Conservation (phyloP, 495 filamentous ascomycete species). For the Podospora comata region DNA sequence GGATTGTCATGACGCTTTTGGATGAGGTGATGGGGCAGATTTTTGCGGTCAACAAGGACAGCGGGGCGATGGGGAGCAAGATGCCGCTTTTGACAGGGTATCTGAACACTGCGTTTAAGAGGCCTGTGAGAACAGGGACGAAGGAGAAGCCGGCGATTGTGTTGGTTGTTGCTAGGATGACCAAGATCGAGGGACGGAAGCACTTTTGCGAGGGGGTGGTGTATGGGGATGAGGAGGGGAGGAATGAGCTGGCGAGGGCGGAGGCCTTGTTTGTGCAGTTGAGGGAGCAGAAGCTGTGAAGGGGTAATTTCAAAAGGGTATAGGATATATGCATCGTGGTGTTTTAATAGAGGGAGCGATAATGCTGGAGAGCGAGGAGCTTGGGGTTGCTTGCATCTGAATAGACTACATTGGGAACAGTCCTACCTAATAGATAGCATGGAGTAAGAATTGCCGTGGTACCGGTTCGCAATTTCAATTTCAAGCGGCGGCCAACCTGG, state of each 20-base stretch:
- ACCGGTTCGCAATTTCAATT: too few relatives aligned
- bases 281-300: constrained; percentile 12
- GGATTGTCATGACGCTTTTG: constrained; percentile 57
- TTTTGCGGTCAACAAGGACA: constrained; percentile 43
- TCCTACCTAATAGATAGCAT: too few relatives aligned
- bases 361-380: neutral
- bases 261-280: constrained; percentile 47
- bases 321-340: neutral
- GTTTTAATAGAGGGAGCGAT: neutral
- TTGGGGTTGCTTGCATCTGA: too few relatives aligned
- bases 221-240: constrained; percentile 33
- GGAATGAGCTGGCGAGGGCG: constrained; percentile 41
- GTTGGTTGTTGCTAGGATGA: constrained; percentile 45
- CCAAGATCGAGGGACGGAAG: constrained; percentile 47
- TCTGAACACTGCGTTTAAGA: constrained; percentile 54
- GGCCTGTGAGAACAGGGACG: constrained; percentile 52
- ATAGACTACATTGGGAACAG: too few relatives aligned
- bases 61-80: constrained; percentile 16
- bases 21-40: constrained; percentile 54
- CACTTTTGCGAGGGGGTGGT: constrained; percentile 44
- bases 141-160: constrained; percentile 32
- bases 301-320: neutral
- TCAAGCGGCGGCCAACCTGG: too few relatives aligned
- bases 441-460: too few relatives aligned
- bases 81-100: constrained; percentile 52